phyloP scores from a whole-genome alignment of 1,284 basidiomycete genomes.

The Sporisorium reilianum region DNA sequence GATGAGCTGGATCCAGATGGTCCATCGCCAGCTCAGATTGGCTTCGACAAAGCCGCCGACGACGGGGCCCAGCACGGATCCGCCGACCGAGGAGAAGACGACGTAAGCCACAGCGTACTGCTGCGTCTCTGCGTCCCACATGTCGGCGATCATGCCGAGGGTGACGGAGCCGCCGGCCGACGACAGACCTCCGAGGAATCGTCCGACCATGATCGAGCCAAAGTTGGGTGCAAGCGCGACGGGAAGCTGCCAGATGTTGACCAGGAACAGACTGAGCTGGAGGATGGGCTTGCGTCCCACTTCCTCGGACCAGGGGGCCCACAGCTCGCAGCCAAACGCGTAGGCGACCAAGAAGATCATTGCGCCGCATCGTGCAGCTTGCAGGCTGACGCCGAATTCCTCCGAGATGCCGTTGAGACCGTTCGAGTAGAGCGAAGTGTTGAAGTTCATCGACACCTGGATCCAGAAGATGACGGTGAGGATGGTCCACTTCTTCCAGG shows the following conservation, averaged over 20 bases:
- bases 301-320: conserved; percentile 69
- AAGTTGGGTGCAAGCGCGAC: conserved; percentile 63
- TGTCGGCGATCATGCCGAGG: conserved; percentile 68
- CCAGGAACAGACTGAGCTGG: conserved; percentile 64
- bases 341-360: conserved; percentile 71
- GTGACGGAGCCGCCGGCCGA: conserved; percentile 71
- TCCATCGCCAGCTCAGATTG: conserved; percentile 64
- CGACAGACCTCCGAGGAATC: conserved; percentile 68
- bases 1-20: conserved; percentile 70
- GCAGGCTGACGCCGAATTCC: conserved; percentile 68
- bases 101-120: conserved; percentile 68
- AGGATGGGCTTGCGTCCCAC: conserved; percentile 67
- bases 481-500: conserved; percentile 69
- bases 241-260: conserved; percentile 68
- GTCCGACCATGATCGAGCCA: conserved; percentile 67
- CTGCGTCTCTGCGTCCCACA: conserved; percentile 67
- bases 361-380: conserved; percentile 67
- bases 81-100: conserved; percentile 68
- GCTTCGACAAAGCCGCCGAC: conserved; percentile 58
- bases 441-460: conserved; percentile 70
- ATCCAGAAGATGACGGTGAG: conserved; percentile 70
- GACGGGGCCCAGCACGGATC: conserved; percentile 68
- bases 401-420: conserved; percentile 59
- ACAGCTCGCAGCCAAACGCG: conserved; percentile 68
- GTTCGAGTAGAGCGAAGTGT: conserved; percentile 69